phyloP scores from a whole-genome alignment of 2,329 filamentous ascomycete genomes.

The Pseudocercospora cruenta region DNA sequence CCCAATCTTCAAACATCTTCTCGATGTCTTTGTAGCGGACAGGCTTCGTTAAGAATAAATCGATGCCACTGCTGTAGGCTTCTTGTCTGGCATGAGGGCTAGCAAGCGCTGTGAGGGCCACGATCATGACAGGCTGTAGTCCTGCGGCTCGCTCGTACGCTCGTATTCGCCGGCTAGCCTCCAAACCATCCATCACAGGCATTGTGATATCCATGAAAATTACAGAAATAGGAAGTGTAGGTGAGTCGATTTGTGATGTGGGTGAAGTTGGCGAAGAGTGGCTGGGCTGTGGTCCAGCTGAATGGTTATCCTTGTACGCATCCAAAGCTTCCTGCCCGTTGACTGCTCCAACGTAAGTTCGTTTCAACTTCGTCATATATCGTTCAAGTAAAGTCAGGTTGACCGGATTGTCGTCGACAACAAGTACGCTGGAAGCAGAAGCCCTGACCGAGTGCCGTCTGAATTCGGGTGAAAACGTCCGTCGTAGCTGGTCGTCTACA shows the following conservation, averaged over 20 bases:
- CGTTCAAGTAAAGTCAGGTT: conserved; percentile 32
- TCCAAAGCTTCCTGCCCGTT: conserved; percentile 53
- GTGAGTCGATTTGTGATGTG: neutral
- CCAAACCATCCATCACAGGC: conserved; percentile 41
- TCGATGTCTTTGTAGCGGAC: conserved; percentile 17
- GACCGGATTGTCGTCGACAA: conserved; percentile 39
- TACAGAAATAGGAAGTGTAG: conserved; percentile 26
- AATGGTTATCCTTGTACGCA: conserved; percentile 5
- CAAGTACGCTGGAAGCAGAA: conserved; percentile 21
- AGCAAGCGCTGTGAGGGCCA: conserved; percentile 37
- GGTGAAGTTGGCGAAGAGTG: neutral
- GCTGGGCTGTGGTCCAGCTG: neutral
- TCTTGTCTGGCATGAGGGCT: conserved; percentile 31
- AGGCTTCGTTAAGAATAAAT: conserved; percentile 39
- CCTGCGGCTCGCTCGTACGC: conserved; percentile 28
- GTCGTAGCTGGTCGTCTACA: neutral
- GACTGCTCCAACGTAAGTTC: conserved; percentile 44
- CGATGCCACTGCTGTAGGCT: conserved; percentile 35
- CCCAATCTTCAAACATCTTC: conserved; percentile 13
- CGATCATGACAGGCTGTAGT: conserved; percentile 28
- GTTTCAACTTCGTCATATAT: conserved; percentile 35
- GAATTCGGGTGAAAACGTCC: neutral
- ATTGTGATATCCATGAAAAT: conserved; percentile 53
- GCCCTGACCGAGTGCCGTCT: neutral
- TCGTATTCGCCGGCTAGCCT: conserved; percentile 35